Evolutionary conservation across 1,139 yeast species (phyloP).

Genomic region (Ogataea hybrid): DNA sequence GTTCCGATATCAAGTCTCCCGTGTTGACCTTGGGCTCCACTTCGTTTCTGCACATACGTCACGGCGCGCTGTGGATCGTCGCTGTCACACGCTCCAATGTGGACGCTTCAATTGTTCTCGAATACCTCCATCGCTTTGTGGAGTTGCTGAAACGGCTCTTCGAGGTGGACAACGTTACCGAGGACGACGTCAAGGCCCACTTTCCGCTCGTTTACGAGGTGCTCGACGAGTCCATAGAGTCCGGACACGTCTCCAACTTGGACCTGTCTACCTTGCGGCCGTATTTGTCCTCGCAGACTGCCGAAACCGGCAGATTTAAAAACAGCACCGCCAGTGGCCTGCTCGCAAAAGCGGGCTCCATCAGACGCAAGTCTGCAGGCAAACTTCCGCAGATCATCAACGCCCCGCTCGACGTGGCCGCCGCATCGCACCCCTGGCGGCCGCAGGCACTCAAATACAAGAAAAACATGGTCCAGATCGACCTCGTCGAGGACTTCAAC

Average conservation of each 20-base stretch:
- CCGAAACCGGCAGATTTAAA: conserved; percentile 5
- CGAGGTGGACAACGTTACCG: conserved; percentile 34
- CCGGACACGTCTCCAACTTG: conserved; percentile 78
- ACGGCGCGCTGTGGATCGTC: conserved; percentile 73
- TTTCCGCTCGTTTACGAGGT: conserved; percentile 72
- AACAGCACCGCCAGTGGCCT: conserved; percentile 13
- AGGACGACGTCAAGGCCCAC: conserved; percentile 51
- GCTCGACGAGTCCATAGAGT: conserved; percentile 73
- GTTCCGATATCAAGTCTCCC: conserved; percentile 60
- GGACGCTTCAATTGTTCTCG: conserved; percentile 78
- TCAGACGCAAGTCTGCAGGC: conserved; percentile 18
- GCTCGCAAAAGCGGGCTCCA: conserved; percentile 20
- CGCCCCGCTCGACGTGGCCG: conserved; percentile 10
- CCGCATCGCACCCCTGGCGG: conserved; percentile 55
- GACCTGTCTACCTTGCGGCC: conserved; percentile 49
- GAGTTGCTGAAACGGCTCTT: conserved; percentile 36
- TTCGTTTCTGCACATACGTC: conserved; percentile 76
- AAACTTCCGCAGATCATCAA: conserved; percentile 9
- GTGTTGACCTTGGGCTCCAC: conserved; percentile 90
- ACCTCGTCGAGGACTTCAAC: conserved; percentile 73
- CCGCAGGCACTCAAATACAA: conserved; percentile 70
- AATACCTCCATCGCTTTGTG: conserved; percentile 67
- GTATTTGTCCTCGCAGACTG: conserved; percentile 9
- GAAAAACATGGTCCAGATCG: conserved; percentile 76
- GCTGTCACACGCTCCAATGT: conserved; percentile 87